Conservation (phyloP, 1,284 basidiomycete genomes). For the Ustilago trichophora region DNA sequence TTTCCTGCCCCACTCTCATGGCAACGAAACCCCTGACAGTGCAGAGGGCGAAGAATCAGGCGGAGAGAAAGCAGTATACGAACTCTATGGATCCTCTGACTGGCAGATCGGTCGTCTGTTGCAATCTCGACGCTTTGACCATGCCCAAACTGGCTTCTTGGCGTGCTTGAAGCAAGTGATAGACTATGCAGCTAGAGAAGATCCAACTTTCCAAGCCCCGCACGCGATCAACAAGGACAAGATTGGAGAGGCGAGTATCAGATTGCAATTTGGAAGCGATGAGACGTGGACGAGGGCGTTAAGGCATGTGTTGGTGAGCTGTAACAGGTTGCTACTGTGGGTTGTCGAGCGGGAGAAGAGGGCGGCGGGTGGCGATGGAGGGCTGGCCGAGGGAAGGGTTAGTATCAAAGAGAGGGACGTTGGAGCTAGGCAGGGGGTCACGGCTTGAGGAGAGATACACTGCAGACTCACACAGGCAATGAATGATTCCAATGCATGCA, state of each 20-base stretch:
- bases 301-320: slow-evolving; percentile 84
- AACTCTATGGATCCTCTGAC: slow-evolving; percentile 67
- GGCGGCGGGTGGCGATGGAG: neutral
- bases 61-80: slow-evolving; percentile 54
- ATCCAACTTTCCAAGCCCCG: slow-evolving; percentile 79
- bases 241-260: slow-evolving; percentile 93
- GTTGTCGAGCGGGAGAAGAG: slow-evolving; percentile 28
- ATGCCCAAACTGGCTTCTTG: slow-evolving; percentile 93
- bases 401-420: slow-evolving; percentile 15
- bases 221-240: slow-evolving; percentile 92
- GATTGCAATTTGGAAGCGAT: slow-evolving; percentile 86
- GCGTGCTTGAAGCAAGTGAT: slow-evolving; percentile 91
- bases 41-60: too few species aligned
- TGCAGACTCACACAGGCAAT: too few species aligned
- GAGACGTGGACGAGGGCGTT: slow-evolving; percentile 95
- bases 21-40: too few species aligned
- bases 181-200: slow-evolving; percentile 78
- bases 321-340: slow-evolving; percentile 45
- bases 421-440: neutral
- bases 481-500: too few species aligned
- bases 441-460: too few species aligned
- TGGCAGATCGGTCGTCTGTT: slow-evolving; percentile 84
- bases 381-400: slow-evolving; percentile 1
- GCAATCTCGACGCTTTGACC: slow-evolving; percentile 93
- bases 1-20: too few species aligned